Evolutionary conservation across 768 basidiomycete species (phyloP).

Genomic region (Mycena olivaceomarginata): DNA sequence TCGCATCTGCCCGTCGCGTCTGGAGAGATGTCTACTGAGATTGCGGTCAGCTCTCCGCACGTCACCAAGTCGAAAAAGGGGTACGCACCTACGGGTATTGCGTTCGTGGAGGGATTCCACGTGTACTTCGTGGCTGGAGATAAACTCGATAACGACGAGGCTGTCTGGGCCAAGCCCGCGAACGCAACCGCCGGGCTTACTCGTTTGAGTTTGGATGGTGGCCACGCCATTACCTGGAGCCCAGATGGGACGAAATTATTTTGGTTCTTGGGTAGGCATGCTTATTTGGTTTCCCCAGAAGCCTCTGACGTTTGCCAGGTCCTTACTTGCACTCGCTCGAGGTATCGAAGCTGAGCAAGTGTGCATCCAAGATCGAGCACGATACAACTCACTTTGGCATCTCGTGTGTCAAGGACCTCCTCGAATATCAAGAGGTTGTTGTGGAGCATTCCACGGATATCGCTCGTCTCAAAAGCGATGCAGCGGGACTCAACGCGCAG

Average conservation of each 20-base stretch:
- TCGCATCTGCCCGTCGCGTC: conserved; percentile 67
- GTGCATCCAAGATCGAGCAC: conserved; percentile 66
- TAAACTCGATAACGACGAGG: conserved; percentile 60
- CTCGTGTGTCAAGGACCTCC: conserved; percentile 72
- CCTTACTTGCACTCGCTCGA: conserved; percentile 80
- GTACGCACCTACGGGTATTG: conserved; percentile 62
- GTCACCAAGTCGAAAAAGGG: conserved; percentile 33
- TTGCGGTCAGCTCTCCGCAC: conserved; percentile 64
- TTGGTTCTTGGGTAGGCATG: conserved; percentile 81
- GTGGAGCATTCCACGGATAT: conserved; percentile 79
- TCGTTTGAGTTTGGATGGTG: conserved; percentile 83
- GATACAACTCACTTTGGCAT: conserved; percentile 78
- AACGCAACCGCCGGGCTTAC: conserved; percentile 78
- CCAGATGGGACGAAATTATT: conserved; percentile 79
- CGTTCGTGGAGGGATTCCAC: conserved; percentile 83
- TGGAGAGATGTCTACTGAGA: conserved; percentile 75
- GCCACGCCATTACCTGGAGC: conserved; percentile 81
- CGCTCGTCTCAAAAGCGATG: conserved; percentile 73
- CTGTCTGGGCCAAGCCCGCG: conserved; percentile 82
- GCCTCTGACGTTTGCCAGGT: conserved; percentile 58
- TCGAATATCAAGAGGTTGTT: conserved; percentile 76
- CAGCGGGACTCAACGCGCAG: conserved; percentile 48
- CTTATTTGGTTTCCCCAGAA: not conserved
- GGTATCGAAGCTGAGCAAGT: conserved; percentile 69
- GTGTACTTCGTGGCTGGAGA: conserved; percentile 74